Evolutionary conservation across 2,329 filamentous ascomycete species (phyloP).

Genomic region (Basipetospora chlamydospora): DNA sequence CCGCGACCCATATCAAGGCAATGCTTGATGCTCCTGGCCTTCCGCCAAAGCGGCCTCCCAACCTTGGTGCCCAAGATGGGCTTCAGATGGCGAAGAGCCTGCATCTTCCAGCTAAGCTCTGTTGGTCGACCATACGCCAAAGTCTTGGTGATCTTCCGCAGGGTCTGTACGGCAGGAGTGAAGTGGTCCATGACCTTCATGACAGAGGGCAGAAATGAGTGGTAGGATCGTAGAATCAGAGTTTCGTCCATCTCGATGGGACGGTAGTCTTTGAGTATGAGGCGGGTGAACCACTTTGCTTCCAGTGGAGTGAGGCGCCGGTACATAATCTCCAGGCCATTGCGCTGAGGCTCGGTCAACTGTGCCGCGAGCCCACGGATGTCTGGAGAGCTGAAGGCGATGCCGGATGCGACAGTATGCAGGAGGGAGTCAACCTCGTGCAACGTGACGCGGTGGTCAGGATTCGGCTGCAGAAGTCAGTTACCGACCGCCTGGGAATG

Average conservation of each 20-base stretch:
- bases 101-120: too few relatives aligned
- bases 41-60: slow-evolving; percentile 48
- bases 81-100: slow-evolving; percentile 23
- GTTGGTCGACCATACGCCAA: too few relatives aligned
- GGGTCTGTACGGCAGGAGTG: slow-evolving; percentile 43
- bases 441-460: slow-evolving; percentile 37
- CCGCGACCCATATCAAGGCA: slow-evolving; percentile 50
- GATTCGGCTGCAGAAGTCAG: slow-evolving; percentile 40
- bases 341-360: slow-evolving; percentile 18
- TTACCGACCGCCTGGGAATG: too few relatives aligned
- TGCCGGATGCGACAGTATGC: slow-evolving; percentile 50
- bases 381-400: slow-evolving; percentile 54
- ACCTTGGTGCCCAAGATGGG: slow-evolving; percentile 48
- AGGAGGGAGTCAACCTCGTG: slow-evolving; percentile 59
- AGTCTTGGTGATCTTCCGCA: too few relatives aligned
- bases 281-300: slow-evolving; percentile 74
- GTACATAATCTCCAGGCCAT: slow-evolving; percentile 41
- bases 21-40: slow-evolving; percentile 58
- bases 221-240: slow-evolving; percentile 43
- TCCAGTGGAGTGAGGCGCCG: slow-evolving; percentile 48
- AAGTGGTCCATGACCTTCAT: slow-evolving; percentile 59
- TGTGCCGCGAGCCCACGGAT: slow-evolving; percentile 27
- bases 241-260: slow-evolving; percentile 47
- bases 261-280: slow-evolving; percentile 64
- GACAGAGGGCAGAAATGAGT: slow-evolving; percentile 55